Base-by-base conservation (phyloP, 306 rosid species). In the Oxytropis ochrocephala region DNA sequence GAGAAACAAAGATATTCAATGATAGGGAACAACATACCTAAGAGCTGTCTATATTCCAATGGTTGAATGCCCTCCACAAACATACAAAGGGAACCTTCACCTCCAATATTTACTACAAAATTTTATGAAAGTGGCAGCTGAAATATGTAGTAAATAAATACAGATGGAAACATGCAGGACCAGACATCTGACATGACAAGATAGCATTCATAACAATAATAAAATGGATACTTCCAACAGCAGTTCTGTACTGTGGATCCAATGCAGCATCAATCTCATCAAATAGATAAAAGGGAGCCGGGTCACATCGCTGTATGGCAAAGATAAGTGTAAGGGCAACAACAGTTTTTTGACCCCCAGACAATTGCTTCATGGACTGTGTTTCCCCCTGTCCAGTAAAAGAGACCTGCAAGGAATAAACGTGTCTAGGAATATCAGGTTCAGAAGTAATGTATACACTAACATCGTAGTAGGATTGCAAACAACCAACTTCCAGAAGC, bases 271-370 rank as follows among this genome's bases (percentile, higher is more conserved):
- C 99, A 39, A 91, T 94, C 85, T 94, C 99, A 70, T 94, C 99
- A 66, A 94, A 94, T 50, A 94, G 92, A 82, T 94, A 94, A 81
- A 94, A 94, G 11, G 99, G 99, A 19, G 99, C 99, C 12, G 97
- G 99, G 85, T 94, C 99, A 73, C 99, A 94, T 88, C 95, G 90
- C 82, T 94, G 99, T 64, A 94, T 91, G 66, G 99, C 99, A 73
- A 94, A 94, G 77, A 94, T 94, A 61, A 94, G 99, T 3, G 99
- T 87, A 56, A 94, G 88, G 61, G 99, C 99, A 67, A 94, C 99
- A 62, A 91, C 99, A 81, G 99, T 94, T 83, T 94, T 94, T 79
- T 94, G 96, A 62, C 99, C 99, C 66, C 99, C 97, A 24, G 99
- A 94, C 79, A 94, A 83, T 75, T 94, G 97, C 87, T 94, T 91